Evolutionary conservation across 225 moss, liverwort and hornwort genomes (phyloP), one percentile per base, ranked within the genome.

Genomic region (Marchantia polymorpha): DNA sequence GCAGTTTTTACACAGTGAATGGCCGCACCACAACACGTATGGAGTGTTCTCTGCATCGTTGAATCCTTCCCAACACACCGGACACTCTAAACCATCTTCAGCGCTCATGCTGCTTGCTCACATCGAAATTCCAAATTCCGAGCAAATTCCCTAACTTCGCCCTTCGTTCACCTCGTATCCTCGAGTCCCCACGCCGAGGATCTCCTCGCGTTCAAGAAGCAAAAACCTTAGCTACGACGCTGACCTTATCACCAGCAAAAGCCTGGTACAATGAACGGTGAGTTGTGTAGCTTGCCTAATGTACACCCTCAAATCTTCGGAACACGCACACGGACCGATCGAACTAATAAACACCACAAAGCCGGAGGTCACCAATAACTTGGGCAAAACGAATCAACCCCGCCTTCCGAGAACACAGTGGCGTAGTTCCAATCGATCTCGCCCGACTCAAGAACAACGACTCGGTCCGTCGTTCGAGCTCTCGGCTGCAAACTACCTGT

Each of bases 41-140:
- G 97, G 97, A 30, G 94, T 89, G 56, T 90, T 91, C 0, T 90
- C 91, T 48, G 84, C 54, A 74, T 91, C 93, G 48, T 99, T 90
- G 81, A 99, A 99, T 75, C 89, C 89, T 78, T 92, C 92, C 94
- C 97, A 99, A 81, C 97, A 99, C 15, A 99, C 94, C 29, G 97
- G 97, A 76, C 97, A 99, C 86, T 94, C 97, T 23, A 97, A 82
- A 17, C 86, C 91, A 59, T 92, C 92, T 60, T 96, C 96, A 75
- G 83, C 71, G 69, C 87, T 89, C 91, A 90, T 78, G 72, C 83
- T 90, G 15, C 23, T 65, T 23, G 54, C 47, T 75, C 84, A 75
- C 81, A 81, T 85, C 56, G 61, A 81, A 70, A 11, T 59, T 39
- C 17, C 39, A 22, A 73, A 17, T 73, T 52, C 73, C 48, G 22